Percentiles rank a stretch among this genome's conserved stretches.
Conservation (phyloP, 2,329 filamentous ascomycete genomes). For the Fusarium bulbicola region DNA sequence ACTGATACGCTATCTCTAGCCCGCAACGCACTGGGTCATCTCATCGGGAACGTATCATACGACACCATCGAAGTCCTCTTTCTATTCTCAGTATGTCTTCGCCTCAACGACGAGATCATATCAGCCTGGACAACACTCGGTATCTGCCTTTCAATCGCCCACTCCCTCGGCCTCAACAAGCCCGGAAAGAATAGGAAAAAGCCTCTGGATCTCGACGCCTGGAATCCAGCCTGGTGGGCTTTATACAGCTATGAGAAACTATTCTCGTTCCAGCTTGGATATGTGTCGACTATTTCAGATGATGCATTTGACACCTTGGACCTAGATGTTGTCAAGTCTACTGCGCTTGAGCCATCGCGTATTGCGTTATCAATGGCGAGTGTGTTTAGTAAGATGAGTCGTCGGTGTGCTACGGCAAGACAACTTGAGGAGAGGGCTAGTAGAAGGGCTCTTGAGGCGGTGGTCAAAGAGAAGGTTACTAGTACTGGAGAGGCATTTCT, state of each 20-base stretch:
- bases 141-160: not conserved
- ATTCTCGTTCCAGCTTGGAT: not conserved
- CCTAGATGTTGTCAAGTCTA: rapidly evolving
- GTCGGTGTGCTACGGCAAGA: not conserved
- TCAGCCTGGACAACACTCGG: conserved; percentile 6
- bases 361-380: not conserved
- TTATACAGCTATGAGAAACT: conserved; percentile 8
- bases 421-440: not conserved
- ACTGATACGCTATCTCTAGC: not conserved
- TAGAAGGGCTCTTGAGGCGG: not conserved
- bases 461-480: not conserved
- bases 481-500: not conserved
- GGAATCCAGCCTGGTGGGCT: conserved; percentile 5
- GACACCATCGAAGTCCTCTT: not conserved
- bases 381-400: not conserved
- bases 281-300: not conserved
- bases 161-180: not conserved
- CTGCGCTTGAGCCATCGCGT: rapidly evolving
- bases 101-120: not conserved
- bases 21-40: not conserved
- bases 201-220: rapidly evolving
- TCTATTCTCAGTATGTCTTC: not conserved
- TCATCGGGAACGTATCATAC: not conserved
- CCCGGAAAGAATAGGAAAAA: rapidly evolving
- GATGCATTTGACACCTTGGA: not conserved